A percentile compares a stretch with the other conserved stretches of the same genome.
Conservation (phyloP, 2,329 filamentous ascomycete species). For the Arachnomyces sp. region DNA sequence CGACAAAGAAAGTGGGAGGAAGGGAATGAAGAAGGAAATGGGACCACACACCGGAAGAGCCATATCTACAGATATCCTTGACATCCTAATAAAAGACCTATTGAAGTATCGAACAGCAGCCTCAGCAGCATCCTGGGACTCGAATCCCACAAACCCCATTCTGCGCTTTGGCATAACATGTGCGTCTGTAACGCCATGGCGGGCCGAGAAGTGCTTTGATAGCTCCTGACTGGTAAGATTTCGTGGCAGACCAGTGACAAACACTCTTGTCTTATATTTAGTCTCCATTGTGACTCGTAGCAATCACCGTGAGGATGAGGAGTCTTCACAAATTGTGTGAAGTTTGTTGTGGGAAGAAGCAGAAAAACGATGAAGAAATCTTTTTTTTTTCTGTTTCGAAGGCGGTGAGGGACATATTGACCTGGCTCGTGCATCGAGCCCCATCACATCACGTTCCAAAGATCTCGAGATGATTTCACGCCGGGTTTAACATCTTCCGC, state of each 20-base stretch:
- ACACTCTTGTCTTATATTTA: constrained; percentile 62
- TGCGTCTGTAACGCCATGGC: constrained; percentile 75
- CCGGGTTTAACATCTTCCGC: background rate
- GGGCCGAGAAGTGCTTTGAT: constrained; percentile 73
- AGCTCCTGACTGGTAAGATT: constrained; percentile 78
- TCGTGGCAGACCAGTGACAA: constrained; percentile 69
- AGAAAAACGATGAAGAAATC: constrained; percentile 14
- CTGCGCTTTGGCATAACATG: constrained; percentile 83
- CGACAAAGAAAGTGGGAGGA: constrained; percentile 12
- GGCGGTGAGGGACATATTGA: constrained; percentile 25
- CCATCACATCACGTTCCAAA: background rate
- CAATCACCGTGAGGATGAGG: constrained; percentile 10
- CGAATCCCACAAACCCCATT: constrained; percentile 95
- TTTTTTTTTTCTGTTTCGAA: constrained; percentile 20
- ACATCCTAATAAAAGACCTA: constrained; percentile 91
- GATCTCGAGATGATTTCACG: background rate
- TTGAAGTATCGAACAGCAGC: constrained; percentile 93
- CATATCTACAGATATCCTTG: constrained; percentile 81
- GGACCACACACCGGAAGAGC: constrained; percentile 63
- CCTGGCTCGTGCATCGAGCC: constrained; percentile 18
- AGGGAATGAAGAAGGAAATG: constrained; percentile 5
- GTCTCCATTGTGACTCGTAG: constrained; percentile 40
- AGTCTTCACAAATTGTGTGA: no score
- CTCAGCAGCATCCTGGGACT: constrained; percentile 68
- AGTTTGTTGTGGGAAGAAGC: constrained; percentile 1